Conservation (phyloP, 306 rosid genomes). For the Vigna unguiculata region DNA sequence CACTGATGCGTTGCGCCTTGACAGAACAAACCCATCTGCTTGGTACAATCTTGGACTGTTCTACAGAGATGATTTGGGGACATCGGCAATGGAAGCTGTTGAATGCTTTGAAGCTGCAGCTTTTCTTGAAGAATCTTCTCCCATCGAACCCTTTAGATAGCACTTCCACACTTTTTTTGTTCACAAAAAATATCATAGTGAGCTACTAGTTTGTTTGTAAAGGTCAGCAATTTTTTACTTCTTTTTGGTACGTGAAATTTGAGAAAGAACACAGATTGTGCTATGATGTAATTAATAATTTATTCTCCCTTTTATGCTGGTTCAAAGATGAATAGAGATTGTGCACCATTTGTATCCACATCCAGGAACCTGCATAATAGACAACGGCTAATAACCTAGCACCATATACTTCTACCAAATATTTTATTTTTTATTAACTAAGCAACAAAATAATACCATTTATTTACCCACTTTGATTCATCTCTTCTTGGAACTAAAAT, state of each 20-base stretch:
- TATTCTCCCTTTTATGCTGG: not conserved
- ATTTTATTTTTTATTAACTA: not conserved
- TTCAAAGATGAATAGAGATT: not conserved
- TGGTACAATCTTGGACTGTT: slow-evolving; percentile 96
- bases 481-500: not conserved
- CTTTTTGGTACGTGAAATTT: slow-evolving; percentile 18
- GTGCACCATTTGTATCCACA: not conserved
- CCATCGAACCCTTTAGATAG: slow-evolving; percentile 79
- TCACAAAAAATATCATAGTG: slow-evolving; percentile 8
- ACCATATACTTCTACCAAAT: not conserved
- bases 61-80: slow-evolving; percentile 62
- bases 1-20: slow-evolving; percentile 78
- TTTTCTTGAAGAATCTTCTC: slow-evolving; percentile 81
- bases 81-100: slow-evolving; percentile 64
- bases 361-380: not conserved
- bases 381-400: not conserved
- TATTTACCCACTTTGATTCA: not conserved
- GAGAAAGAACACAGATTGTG: not conserved
- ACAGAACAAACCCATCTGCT: slow-evolving; percentile 74
- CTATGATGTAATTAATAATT: not conserved
- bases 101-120: slow-evolving; percentile 90
- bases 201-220: slow-evolving; percentile 32
- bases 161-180: not conserved
- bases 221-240: slow-evolving; percentile 22
- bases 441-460: not conserved